phyloP scores from a whole-genome alignment of 169 alveolate genomes.

The Plasmodium fragile region DNA sequence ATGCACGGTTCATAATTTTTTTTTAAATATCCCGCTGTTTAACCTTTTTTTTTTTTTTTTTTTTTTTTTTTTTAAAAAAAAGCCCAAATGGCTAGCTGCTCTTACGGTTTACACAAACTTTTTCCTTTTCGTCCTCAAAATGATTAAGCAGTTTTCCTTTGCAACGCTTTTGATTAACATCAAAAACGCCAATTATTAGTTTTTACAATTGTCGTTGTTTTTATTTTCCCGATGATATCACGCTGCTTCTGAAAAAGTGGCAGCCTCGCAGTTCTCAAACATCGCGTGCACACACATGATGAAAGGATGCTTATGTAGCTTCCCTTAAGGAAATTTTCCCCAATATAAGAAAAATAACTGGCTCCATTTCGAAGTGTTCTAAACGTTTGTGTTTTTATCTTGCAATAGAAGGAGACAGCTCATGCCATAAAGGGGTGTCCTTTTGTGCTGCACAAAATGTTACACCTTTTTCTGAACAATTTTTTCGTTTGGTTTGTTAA shows the following conservation, averaged over 20 bases:
- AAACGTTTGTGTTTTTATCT: background rate
- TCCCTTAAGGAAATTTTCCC: background rate
- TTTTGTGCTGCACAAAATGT: background rate
- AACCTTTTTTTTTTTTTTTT: background rate
- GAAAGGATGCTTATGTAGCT: background rate
- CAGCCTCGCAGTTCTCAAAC: background rate
- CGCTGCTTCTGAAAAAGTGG: background rate
- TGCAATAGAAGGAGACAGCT: background rate
- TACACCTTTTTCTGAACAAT: background rate
- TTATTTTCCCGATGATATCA: background rate
- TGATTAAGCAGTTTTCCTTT: background rate
- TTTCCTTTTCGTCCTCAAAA: background rate
- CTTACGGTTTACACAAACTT: background rate
- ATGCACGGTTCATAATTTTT: constrained; percentile 10
- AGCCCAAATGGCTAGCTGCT: constrained; percentile 8
- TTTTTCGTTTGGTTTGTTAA: background rate
- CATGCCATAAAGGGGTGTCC: background rate
- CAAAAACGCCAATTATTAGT: background rate
- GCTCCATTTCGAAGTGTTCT: background rate
- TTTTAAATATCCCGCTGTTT: background rate
- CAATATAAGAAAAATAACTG: background rate
- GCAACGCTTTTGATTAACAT: background rate
- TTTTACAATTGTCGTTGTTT: background rate
- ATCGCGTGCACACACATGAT: background rate
- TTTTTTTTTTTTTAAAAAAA: constrained; percentile 26